Evolutionary conservation across 2,329 filamentous ascomycete genomes (phyloP).

Genomic region (Aspergillus sojae): DNA sequence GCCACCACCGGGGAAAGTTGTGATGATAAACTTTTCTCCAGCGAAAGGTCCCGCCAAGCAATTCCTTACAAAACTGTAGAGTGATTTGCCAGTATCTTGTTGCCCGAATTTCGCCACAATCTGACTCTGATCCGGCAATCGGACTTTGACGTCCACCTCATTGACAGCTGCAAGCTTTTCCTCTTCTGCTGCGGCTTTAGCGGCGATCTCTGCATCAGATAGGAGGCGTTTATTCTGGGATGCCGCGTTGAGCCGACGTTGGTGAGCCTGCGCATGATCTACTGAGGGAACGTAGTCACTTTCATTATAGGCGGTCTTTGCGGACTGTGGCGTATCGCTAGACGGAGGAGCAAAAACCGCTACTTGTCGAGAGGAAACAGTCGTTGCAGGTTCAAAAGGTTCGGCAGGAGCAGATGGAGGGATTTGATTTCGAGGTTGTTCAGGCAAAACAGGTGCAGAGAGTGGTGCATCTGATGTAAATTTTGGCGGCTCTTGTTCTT

Average conservation of each 20-base stretch:
- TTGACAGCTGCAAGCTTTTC: conserved; percentile 68
- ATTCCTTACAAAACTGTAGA: conserved; percentile 74
- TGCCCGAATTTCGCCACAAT: conserved; percentile 72
- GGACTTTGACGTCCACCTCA: conserved; percentile 74
- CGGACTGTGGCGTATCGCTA: conserved; percentile 73
- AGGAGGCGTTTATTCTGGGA: conserved; percentile 76
- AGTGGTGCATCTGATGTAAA: conserved; percentile 13
- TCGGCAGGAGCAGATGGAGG: conserved; percentile 22
- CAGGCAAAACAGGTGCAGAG: conserved; percentile 10
- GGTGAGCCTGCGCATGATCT: conserved; percentile 78
- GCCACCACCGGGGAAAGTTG: conserved; percentile 52
- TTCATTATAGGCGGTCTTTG: conserved; percentile 67
- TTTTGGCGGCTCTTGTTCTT: conserved; percentile 16
- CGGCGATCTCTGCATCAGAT: conserved; percentile 79
- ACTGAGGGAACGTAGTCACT: conserved; percentile 79
- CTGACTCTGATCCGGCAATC: conserved; percentile 83
- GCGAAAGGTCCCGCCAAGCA: conserved; percentile 64
- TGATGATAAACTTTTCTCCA: conserved; percentile 71
- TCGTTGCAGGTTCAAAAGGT: conserved; percentile 22
- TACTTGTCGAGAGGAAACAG: conserved; percentile 54
- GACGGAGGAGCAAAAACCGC: conserved; percentile 78
- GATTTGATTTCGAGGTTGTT: conserved; percentile 18
- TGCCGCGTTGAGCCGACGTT: conserved; percentile 75
- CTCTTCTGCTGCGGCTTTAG: conserved; percentile 66
- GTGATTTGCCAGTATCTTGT: conserved; percentile 66